These are phyloP conservation scores for Parascedosporium putredinis DNA, from an alignment of 2,329 filamentous ascomycete species.

Conservation along the genomic window DNA sequence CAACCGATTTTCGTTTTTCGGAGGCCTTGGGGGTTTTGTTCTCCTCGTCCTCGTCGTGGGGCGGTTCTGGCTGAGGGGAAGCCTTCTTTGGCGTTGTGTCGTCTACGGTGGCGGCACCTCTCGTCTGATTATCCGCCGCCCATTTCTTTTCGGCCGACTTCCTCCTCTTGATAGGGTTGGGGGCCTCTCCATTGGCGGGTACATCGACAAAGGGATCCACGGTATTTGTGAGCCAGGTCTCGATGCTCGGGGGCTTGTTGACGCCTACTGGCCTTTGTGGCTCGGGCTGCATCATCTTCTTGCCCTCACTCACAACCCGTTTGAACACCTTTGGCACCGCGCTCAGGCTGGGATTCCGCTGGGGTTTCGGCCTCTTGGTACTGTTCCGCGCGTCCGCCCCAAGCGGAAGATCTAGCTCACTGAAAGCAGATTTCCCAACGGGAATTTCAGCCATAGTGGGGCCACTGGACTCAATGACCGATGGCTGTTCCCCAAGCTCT, in stretches of 20 bases:
- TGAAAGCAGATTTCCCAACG: slow-evolving; percentile 57
- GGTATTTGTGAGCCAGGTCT: slow-evolving; percentile 54
- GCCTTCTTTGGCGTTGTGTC: neutral
- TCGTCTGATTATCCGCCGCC: slow-evolving; percentile 11
- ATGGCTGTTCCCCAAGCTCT: neutral
- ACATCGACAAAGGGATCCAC: slow-evolving; percentile 51
- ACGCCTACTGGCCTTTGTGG: slow-evolving; percentile 32
- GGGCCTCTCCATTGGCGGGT: neutral
- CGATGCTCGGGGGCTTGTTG: slow-evolving; percentile 53
- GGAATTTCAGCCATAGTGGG: slow-evolving; percentile 48
- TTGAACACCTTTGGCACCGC: slow-evolving; percentile 50
- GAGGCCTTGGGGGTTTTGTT: slow-evolving; percentile 5
- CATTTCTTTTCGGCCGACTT: slow-evolving; percentile 24
- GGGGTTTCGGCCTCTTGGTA: slow-evolving; percentile 33
- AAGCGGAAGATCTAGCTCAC: slow-evolving; percentile 47
- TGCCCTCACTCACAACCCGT: slow-evolving; percentile 53
- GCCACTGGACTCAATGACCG: neutral
- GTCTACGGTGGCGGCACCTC: neutral
- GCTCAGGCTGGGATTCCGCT: slow-evolving; percentile 45
- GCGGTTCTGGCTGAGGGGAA: neutral
- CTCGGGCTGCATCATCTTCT: slow-evolving; percentile 54
- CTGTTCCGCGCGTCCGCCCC: slow-evolving; percentile 33
- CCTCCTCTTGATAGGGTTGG: slow-evolving; percentile 16
- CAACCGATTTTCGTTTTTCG: slow-evolving; percentile 13
- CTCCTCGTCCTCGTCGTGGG: neutral